Base-by-base conservation (phyloP, 371 early-diverging fungal genomes). In the Circinella umbellata region DNA sequence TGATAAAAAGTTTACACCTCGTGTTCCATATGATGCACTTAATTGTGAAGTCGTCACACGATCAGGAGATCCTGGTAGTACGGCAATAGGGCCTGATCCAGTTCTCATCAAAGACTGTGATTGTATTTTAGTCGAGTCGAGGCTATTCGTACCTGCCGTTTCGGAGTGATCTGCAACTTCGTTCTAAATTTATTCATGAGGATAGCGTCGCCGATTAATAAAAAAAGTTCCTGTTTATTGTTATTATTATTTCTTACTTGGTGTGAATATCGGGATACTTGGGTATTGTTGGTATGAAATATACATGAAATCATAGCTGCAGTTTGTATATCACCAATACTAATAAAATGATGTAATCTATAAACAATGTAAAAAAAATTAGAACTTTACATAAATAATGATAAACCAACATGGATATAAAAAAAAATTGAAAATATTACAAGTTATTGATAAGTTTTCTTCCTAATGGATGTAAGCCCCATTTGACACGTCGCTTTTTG, bases 261-360 rank as follows among this genome's bases (percentile, higher is more conserved):
- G 63, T 11, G 46, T 9, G 46, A 17, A 13, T 46, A 46, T 42
- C 11, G 63, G 7, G 27, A 63, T 18, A 39, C 63, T 63, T 57
- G 57, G 57, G 57, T 42, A 54, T 64, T 38, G 35, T 55, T 38
- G 57, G 63, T 39, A 54, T 76, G 72, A 63, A 96, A 89, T 11
- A 92, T 90, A 71, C 95, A 95, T 3, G 91, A 83, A 7, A 96
- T 79, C 77, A 96, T 80, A 0, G 95, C 94, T 55, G 93, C 84
- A 53, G 92, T 93, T 75, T 96, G 96, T 37, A 94, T 85, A 79
- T 96, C 95, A 9, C 94, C 92, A 53, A 85, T 79, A 7, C 74
- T 73, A 69, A 89, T 86, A 70, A 91, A 86, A 69, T 91, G 87
- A 1, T 84, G 73, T 38, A 95, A 73, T 42, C 93, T 93, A 77